Base-by-base conservation (phyloP, 2,329 filamentous ascomycete genomes). In the Cylindrodendrum hubeiense region DNA sequence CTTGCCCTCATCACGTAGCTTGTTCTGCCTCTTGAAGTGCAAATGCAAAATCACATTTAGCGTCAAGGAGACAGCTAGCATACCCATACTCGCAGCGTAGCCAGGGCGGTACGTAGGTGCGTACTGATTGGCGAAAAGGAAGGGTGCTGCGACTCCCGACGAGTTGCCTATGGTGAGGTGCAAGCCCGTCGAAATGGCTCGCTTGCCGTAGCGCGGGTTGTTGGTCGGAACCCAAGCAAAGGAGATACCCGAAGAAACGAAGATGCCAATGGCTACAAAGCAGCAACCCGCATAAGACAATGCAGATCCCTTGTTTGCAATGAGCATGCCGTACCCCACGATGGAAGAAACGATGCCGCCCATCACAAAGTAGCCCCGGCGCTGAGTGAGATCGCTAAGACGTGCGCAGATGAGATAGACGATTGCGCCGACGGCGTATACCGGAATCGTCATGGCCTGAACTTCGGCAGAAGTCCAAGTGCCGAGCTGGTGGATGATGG, bases 361-460 rank as follows among this genome's bases (percentile, higher is more conserved):
- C 4, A 88, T 82, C 6, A 84, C 81, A 64, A 88, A 91, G 1
- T 89, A 72, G 0, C 84, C 89, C 46, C 89, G 85, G 24, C 80
- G 81, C 67, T 90, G 88, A 51, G 83, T 83, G 54, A 81, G 79
- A 72, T 92, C 89, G 19, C 86, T 89, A 58, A 89, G 75, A 63
- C 83, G 83, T 6, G 90, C 89, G 9, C 86, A 80, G 2, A 83
- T 60, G 12, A 92, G 79, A 68, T 91, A 92, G 0, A 83, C 85
- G 21, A 89, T 81, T 0, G 89, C 89, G 1, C 90, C 90, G 1
- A 91, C 74, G 0, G 85, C 83, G 67, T 93, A 93, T 72, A 89
- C 90, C 1, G 91, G 91, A 21, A 92, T 89, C 0, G 90, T 93
- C 46, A 93, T 81, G 37, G 89, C 88, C 73, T 93, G 90, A 0